phyloP scores from a whole-genome alignment of 2,329 filamentous ascomycete genomes.

The Cladosporium velox region DNA sequence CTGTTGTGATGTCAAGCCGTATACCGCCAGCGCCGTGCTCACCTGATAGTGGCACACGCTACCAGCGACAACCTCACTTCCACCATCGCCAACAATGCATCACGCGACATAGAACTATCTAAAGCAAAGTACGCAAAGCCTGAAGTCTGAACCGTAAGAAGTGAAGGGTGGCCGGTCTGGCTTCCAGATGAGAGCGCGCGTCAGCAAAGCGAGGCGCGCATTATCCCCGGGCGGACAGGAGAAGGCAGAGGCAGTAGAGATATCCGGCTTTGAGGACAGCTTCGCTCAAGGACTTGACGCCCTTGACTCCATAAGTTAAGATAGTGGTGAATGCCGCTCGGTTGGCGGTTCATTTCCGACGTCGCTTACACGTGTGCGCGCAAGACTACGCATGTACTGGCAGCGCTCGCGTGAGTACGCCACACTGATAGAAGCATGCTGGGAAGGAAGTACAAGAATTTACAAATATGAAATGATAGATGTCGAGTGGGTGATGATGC shows the following conservation, averaged over 20 bases:
- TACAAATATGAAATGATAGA: not conserved
- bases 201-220: not conserved
- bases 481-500: not conserved
- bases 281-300: not conserved
- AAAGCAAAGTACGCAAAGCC: not conserved
- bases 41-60: not conserved
- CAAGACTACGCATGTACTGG: not conserved
- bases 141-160: not conserved
- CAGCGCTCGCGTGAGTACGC: not conserved
- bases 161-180: not conserved
- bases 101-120: constrained; percentile 19
- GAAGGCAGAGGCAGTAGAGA: not conserved
- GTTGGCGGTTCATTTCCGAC: not conserved
- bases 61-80: not conserved
- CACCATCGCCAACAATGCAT: not conserved
- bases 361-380: not conserved
- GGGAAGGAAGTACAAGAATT: not conserved
- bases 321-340: not conserved
- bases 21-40: not conserved
- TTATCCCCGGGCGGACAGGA: not conserved
- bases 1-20: not conserved
- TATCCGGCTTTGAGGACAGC: not conserved
- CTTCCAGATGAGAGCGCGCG: not conserved
- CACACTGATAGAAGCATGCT: not conserved
- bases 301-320: not conserved